Conservation (phyloP, 768 basidiomycete genomes). For the Suillus tomentosus region DNA sequence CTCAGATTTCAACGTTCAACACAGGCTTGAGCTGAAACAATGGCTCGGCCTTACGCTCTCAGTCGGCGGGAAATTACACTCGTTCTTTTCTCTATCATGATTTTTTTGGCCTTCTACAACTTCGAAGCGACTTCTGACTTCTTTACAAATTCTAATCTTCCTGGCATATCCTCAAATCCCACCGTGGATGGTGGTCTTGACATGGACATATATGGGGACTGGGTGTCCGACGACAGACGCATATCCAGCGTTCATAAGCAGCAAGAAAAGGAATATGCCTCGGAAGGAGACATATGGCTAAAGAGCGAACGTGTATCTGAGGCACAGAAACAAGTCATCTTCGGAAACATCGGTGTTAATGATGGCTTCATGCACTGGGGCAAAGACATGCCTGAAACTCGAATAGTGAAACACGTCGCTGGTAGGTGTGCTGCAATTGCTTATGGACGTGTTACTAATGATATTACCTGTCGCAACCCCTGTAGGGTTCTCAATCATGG, state of each 20-base stretch:
- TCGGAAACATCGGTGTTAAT: slow-evolving; percentile 40
- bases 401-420: slow-evolving; percentile 62
- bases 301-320: slow-evolving; percentile 37
- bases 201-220: slow-evolving; percentile 64
- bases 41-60: slow-evolving; percentile 68
- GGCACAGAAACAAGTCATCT: slow-evolving; percentile 19
- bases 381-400: slow-evolving; percentile 54
- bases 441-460: slow-evolving; percentile 2
- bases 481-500: slow-evolving; percentile 80
- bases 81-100: slow-evolving; percentile 60
- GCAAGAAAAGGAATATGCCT: slow-evolving; percentile 34
- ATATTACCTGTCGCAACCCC: slow-evolving; percentile 6
- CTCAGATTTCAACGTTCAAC: background rate
- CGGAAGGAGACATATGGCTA: slow-evolving; percentile 46
- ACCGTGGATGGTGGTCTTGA: slow-evolving; percentile 56
- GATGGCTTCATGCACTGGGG: slow-evolving; percentile 61
- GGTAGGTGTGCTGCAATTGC: slow-evolving; percentile 42
- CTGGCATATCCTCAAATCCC: slow-evolving; percentile 27
- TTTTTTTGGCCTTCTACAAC: slow-evolving; percentile 76
- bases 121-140: slow-evolving; percentile 63
- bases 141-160: slow-evolving; percentile 47
- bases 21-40: slow-evolving; percentile 23
- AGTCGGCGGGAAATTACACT: slow-evolving; percentile 75
- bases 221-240: slow-evolving; percentile 63
- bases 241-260: slow-evolving; percentile 57